Evolutionary conservation across 176 grass and related monocot genomes (phyloP), one percentile per base, ranked within the genome.

Genomic region (Triticum turgidum): DNA sequence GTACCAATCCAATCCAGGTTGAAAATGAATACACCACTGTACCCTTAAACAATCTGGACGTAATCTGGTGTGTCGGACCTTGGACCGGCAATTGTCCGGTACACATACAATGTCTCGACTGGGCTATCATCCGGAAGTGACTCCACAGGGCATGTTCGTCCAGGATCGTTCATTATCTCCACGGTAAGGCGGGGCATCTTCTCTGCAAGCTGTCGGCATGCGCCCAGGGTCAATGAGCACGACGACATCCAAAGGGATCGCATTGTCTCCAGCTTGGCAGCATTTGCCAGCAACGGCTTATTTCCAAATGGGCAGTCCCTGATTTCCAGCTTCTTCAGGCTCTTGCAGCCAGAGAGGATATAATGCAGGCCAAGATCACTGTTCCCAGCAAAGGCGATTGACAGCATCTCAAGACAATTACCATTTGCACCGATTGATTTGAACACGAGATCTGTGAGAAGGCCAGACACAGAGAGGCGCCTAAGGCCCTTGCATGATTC

Each of bases 221-320:
- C 84, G 20, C 89, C 93, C 81, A 93, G 58, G 67, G 91, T 95
- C 84, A 95, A 76, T 61, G 61, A 79, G 81, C 91, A 93, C 15
- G 93, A 89, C 66, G 87, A 93, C 91, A 95, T 95, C 93, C 91
- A 95, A 95, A 95, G 93, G 93, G 91, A 95, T 95, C 91, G 91
- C 93, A 95, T 93, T 93, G 89, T 95, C 91, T 91, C 86, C 67
- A 93, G 89, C 89, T 95, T 95, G 44, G 81, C 86, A 59, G 86
- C 89, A 82, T 95, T 93, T 59, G 84, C 81, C 80, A 93, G 80
- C 89, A 95, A 85, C 3, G 93, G 81, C 65, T 77, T 87, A 80
- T 89, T 84, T 0, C 93, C 93, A 85, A 95, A 95, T 20, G 93
- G 91, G 82, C 93, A 95, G 73, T 95, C 91, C 84, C 89, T 91